These are phyloP conservation scores for Elsinoe ampelina DNA, from an alignment of 2,329 filamentous ascomycete species.

Conservation along the genomic window DNA sequence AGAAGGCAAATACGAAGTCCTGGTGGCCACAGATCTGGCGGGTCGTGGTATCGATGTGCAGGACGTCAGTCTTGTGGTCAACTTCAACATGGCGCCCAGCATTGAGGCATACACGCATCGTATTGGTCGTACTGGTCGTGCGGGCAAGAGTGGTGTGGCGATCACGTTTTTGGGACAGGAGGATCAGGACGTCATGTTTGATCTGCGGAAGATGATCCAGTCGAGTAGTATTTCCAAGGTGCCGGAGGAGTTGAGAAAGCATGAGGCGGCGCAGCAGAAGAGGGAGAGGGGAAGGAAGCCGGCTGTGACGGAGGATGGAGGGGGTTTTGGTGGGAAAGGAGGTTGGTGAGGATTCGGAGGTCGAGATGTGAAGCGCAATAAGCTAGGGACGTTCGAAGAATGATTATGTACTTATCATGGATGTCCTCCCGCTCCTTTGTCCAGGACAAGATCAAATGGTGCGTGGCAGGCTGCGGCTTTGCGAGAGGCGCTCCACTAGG, in stretches of 20 bases:
- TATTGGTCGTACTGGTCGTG: constrained; percentile 93
- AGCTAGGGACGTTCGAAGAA: too few relatives aligned
- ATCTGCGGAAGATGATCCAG: constrained; percentile 87
- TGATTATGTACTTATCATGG: too few relatives aligned
- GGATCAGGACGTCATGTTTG: constrained; percentile 79
- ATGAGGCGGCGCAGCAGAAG: constrained; percentile 85
- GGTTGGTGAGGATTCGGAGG: constrained; percentile 20
- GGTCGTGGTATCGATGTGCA: constrained; percentile 96
- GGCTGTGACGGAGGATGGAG: constrained; percentile 25
- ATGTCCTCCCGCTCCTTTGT: too few relatives aligned
- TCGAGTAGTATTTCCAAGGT: constrained; percentile 84
- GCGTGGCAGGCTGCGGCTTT: too few relatives aligned
- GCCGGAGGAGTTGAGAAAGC: constrained; percentile 80
- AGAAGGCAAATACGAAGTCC: constrained; percentile 68
- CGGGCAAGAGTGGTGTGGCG: constrained; percentile 89
- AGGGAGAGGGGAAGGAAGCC: constrained; percentile 45
- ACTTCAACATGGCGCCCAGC: constrained; percentile 94
- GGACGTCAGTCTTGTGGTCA: constrained; percentile 87
- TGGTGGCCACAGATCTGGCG: constrained; percentile 91
- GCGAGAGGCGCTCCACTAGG: too few relatives aligned
- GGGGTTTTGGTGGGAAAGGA: constrained; percentile 29
- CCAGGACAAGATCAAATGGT: too few relatives aligned
- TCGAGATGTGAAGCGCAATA: too few relatives aligned
- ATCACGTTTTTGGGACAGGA: constrained; percentile 93
- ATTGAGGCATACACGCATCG: constrained; percentile 97